Base-by-base conservation (phyloP, 1,139 yeast genomes). In the Entelexis sorbosivorans region DNA sequence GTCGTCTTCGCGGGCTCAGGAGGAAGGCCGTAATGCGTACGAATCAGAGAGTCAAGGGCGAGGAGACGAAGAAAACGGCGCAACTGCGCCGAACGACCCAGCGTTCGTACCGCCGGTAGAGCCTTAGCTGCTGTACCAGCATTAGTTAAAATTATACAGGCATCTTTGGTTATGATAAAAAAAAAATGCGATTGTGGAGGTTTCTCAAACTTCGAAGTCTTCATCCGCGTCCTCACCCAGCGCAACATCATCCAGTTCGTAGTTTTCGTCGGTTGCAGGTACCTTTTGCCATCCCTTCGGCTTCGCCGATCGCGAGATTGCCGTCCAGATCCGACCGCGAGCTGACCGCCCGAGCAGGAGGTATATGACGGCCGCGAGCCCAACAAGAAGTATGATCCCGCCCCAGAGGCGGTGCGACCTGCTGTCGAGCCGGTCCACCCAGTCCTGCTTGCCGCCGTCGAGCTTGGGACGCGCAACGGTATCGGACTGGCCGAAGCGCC, bases 71-170 rank as follows among this genome's bases (percentile, higher is more conserved):
- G 38, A 26, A 26, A n/a, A n/a, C n/a, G n/a, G n/a, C n/a, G 28
- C 28, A 5, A 31, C 35, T 4, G 24, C 14, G 28, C 88, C 83
- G 38, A 89, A 93, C 63, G 87, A 89, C 17, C 96, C 96, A 3
- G 88, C 88, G 64, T 89, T 89, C 42, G 89, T 69, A 0, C 95
- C 20, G 35, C 22, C 36, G 11, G 28, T 45, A n/a, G 26, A 45
- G 39, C 39, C 32, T 6, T 33, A n/a, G 14, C 13, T 2, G 7
- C 10, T 28, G 13, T 28, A 10, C 31, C 10, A 13, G 11, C 14
- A 10, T 28, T 28, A 5, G 10, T 28, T 22, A 22, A 22, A 22
- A 22, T 22, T 22, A 22, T 22, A 22, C 24, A 22, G 24, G 24
- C 24, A 22, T 22, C 24, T 22, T 22, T 10, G 13, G 10, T 10